Evolutionary conservation across 2,329 filamentous ascomycete species (phyloP), one percentile per base, ranked within the genome.

Genomic region (Neonectria magnoliae): DNA sequence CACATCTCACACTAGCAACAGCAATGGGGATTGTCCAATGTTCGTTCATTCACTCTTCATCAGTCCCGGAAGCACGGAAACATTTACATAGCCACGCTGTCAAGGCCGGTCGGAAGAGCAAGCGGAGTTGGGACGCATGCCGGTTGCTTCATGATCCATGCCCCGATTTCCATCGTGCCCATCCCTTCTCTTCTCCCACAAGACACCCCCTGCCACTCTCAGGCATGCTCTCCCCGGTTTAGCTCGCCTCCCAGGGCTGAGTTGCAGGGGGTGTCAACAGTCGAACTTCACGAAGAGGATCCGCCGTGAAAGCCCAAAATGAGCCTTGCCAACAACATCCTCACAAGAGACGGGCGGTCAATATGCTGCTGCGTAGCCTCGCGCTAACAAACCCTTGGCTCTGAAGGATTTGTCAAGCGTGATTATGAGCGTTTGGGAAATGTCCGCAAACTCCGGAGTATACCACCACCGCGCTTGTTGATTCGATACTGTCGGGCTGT

Each of bases 271-370:
- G 66, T 25, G 56, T 38, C 14, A 38, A 6, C 25, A 38, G 45
- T 48, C 33, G 25, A 4, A 5, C 27, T 11, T 44, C 54, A 27
- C 29, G 45, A 62, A 36, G 25, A 57, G 44, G 44, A 44, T 60
- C 41, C 47, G 45, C 22, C 36, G 33, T 53, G 51, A 54, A 68
- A 59, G 52, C 65, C 55, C 51, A 65, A 66, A 74, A 62, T 74
- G 71, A 74, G 67, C 71, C 68, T 71, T 69, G 54, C 66, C 57
- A 57, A 57, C 65, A 44, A 57, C 65, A 44, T 60, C n/a, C 56
- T 62, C 54, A 64, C 51, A 13, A 61, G 41, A 36, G 25, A 52
- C 57, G 55, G 38, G 54, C 47, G 44, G 54, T 42, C 56, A 55
- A 55, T 62, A 64, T 29, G 29, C 33, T n/a, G 33, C 44, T 67